A percentile compares a stretch with the other conserved stretches of the same genome.
These are phyloP conservation scores for Neurospora sp. DNA, from an alignment of 495 filamentous ascomycete genomes.

Conservation along the genomic window DNA sequence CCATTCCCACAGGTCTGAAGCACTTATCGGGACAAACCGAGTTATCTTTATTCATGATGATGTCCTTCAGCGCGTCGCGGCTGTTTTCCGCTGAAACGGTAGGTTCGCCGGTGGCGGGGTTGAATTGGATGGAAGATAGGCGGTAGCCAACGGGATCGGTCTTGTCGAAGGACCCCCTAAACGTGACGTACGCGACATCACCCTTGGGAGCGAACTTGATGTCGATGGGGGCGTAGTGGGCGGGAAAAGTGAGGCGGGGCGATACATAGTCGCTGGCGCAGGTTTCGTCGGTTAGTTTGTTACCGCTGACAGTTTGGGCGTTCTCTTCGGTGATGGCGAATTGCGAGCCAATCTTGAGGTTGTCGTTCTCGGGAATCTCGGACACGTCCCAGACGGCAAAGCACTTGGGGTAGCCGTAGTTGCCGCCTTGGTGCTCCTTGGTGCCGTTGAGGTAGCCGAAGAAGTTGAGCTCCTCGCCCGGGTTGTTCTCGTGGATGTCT, in stretches of 20 bases:
- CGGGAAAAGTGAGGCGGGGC: slow-evolving; percentile 40
- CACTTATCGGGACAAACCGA: slow-evolving; percentile 35
- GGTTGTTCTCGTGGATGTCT: slow-evolving; percentile 56
- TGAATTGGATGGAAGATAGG: slow-evolving; percentile 29
- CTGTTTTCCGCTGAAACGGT: slow-evolving; percentile 18
- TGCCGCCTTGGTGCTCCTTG: slow-evolving; percentile 17
- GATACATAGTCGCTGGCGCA: slow-evolving; percentile 28
- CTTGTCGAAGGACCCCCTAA: slow-evolving; percentile 45
- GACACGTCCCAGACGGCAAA: slow-evolving; percentile 48
- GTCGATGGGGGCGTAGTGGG: slow-evolving; percentile 47
- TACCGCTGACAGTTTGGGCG: background rate
- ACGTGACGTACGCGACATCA: slow-evolving; percentile 35
- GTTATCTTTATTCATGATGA: slow-evolving; percentile 37
- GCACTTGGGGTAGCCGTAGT: slow-evolving; percentile 55
- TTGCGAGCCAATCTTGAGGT: slow-evolving; percentile 38
- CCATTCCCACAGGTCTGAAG: slow-evolving; percentile 42
- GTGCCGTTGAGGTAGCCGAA: slow-evolving; percentile 47
- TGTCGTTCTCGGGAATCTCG: slow-evolving; percentile 39
- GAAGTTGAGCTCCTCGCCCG: slow-evolving; percentile 61
- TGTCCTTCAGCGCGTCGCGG: slow-evolving; percentile 28
- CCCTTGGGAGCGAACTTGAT: slow-evolving; percentile 36
- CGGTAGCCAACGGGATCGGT: slow-evolving; percentile 41
- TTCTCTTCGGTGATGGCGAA: slow-evolving; percentile 33
- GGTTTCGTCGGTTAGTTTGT: slow-evolving; percentile 34
- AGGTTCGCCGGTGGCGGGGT: slow-evolving; percentile 29